Percentiles rank a stretch among this genome's conserved stretches.
Evolutionary conservation across 129 eudicot species (phyloP).

Genomic region (Flaveria ramosissima): DNA sequence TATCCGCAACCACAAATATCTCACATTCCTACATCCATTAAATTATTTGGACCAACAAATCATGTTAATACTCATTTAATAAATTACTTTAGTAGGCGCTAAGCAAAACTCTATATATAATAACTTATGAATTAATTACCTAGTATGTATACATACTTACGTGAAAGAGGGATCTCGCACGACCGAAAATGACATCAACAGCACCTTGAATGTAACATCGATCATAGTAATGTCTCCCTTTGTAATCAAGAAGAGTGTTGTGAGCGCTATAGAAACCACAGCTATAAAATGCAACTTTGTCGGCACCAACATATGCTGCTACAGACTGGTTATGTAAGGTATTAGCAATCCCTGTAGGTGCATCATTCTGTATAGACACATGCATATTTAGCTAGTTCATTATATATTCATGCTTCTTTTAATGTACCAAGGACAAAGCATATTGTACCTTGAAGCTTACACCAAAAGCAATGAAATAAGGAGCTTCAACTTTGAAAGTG

Average conservation of each 20-base stretch:
- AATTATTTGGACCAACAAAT: too few relatives aligned
- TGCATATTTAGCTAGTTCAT: too few relatives aligned
- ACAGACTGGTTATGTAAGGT: conserved; percentile 68
- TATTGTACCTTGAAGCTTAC: conserved; percentile 79
- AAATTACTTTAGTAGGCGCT: too few relatives aligned
- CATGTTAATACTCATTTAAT: too few relatives aligned
- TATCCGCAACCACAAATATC: conserved; percentile 65
- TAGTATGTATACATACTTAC: conserved; percentile 24
- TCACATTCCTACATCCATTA: conserved; percentile 59
- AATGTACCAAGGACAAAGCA: too few relatives aligned
- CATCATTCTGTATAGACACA: conserved; percentile 54
- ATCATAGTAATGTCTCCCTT: conserved; percentile 84
- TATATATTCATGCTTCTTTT: too few relatives aligned
- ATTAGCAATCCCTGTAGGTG: conserved; percentile 53
- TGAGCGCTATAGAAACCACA: conserved; percentile 76
- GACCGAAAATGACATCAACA: conserved; percentile 74
- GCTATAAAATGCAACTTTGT: conserved; percentile 73
- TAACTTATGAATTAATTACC: too few relatives aligned
- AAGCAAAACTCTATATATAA: too few relatives aligned
- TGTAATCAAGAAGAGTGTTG: conserved; percentile 70
- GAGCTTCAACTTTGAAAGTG: conserved; percentile 72
- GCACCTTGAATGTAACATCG: conserved; percentile 82
- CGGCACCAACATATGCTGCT: conserved; percentile 69
- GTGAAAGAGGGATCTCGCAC: conserved; percentile 58
- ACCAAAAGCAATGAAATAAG: conserved; percentile 67